Base-by-base conservation (phyloP, 2,329 filamentous ascomycete species). In the Cladosporium sp. region DNA sequence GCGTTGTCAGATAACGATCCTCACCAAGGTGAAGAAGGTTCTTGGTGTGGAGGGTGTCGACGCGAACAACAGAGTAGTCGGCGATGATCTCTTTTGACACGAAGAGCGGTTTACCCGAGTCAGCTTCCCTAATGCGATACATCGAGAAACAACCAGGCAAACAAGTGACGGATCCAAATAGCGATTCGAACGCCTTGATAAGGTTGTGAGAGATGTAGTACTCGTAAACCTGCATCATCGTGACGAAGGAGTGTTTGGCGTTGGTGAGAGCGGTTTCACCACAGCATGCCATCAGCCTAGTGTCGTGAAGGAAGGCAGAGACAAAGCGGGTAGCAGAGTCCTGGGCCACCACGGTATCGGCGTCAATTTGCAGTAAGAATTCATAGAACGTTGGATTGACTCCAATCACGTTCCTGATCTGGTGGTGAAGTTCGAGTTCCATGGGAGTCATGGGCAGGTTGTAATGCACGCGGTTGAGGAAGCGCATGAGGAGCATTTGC, bases 221-320 rank as follows among this genome's bases (percentile, higher is more conserved):
- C 75, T 99, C 93, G 80, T 97, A 99, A 34, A 99, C 93, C 75
- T 99, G 94, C 72, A 99, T 99, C 93, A 97, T 97, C 52, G 94
- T 99, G 65, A 96, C 85, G 70, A 95, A 91, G 1, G 93, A 97
- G 6, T 88, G 83, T 74, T 97, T 97, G 60, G 91, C 89, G 71
- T 99, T 99, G 62, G 88, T 92, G 48, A 99, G 80, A 15, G 89
- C 89, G 0, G 94, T 99, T 75, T 99, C 94, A 76, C 94, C 94
- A 70, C 94, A 99, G 49, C 94, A 85, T 56, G 89, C 94, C 68
- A 97, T 93, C n/a, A 97, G 80, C 57, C 90, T 87, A 24, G 92
- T 96, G 71, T 99, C 94, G 68, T 94, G 85, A 42, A 97, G 75
- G 79, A 97, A 97, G 4, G 91, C 82, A 9, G 94, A 85, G 39